phyloP scores from a whole-genome alignment of 2,329 filamentous ascomycete species.

The Fusarium sp. region DNA sequence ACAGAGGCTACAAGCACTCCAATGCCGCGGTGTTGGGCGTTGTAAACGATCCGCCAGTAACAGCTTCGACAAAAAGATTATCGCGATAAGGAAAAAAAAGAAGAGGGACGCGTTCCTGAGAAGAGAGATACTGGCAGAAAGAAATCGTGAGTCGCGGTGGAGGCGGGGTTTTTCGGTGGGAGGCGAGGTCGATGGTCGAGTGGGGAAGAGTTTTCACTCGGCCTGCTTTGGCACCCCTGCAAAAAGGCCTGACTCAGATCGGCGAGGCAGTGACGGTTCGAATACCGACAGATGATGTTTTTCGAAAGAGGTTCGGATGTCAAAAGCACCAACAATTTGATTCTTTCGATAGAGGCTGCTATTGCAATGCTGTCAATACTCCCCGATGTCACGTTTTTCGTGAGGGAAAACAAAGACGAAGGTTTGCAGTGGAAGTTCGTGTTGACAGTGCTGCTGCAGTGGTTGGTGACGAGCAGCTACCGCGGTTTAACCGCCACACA shows the following conservation, averaged over 20 bases:
- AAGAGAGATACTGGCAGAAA: conserved; percentile 42
- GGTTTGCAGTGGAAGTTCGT: not conserved
- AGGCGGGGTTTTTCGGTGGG: conserved; percentile 42
- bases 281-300: conserved; percentile 42
- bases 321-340: not conserved
- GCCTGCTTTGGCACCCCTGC: conserved; percentile 7
- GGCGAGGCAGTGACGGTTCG: conserved; percentile 47
- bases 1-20: conserved; percentile 5
- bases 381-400: no score
- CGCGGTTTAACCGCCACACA: conserved; percentile 19
- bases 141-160: conserved; percentile 44
- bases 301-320: conserved; percentile 1
- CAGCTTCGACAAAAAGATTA: conserved; percentile 21
- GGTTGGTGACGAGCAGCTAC: conserved; percentile 32
- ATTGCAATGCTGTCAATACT: not conserved
- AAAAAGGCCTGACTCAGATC: conserved; percentile 38
- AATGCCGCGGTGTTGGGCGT: conserved; percentile 2
- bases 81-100: conserved; percentile 35
- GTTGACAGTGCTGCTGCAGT: not conserved
- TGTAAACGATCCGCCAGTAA: not conserved
- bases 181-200: conserved; percentile 50
- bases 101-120: conserved; percentile 26
- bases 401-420: not conserved
- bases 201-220: conserved; percentile 48
- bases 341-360: not conserved